These are phyloP conservation scores for Colletotrichum costaricense DNA, from an alignment of 2,329 filamentous ascomycete genomes.

Conservation along the genomic window DNA sequence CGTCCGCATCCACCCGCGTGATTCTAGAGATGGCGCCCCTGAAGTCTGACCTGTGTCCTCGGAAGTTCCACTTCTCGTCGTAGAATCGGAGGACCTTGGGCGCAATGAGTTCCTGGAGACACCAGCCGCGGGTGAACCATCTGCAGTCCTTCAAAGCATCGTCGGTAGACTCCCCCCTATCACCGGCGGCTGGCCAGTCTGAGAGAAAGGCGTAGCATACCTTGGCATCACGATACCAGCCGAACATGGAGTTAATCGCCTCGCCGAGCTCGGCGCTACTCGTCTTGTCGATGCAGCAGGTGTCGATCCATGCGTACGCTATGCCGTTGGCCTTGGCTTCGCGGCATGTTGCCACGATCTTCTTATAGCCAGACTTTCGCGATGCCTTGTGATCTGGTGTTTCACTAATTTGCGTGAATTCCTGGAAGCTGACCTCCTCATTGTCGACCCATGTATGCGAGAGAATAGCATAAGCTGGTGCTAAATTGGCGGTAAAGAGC, in stretches of 20 bases:
- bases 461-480: slow-evolving; percentile 40
- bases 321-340: neutral
- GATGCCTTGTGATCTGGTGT: slow-evolving; percentile 36
- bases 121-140: slow-evolving; percentile 40
- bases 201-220: slow-evolving; percentile 38
- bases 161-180: neutral
- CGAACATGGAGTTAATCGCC: slow-evolving; percentile 37
- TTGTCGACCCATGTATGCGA: slow-evolving; percentile 42
- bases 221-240: slow-evolving; percentile 36
- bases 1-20: neutral
- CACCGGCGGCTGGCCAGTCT: slow-evolving; percentile 23
- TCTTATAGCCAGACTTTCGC: slow-evolving; percentile 12
- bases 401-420: neutral
- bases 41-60: slow-evolving; percentile 12
- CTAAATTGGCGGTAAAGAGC: slow-evolving; percentile 35
- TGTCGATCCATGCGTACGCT: slow-evolving; percentile 40
- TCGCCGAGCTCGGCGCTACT: slow-evolving; percentile 39
- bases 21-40: neutral
- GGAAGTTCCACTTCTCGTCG: slow-evolving; percentile 26
- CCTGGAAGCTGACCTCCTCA: slow-evolving; percentile 36
- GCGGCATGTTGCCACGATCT: slow-evolving; percentile 31
- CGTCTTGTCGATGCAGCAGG: slow-evolving; percentile 42
- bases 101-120: slow-evolving; percentile 39
- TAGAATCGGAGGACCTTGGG: slow-evolving; percentile 32
- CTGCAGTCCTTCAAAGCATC: slow-evolving; percentile 3